A percentile compares a stretch with the other conserved stretches of the same genome.
Evolutionary conservation across 139 green algal species (phyloP).

Genomic region (Parachlorella kessleri): DNA sequence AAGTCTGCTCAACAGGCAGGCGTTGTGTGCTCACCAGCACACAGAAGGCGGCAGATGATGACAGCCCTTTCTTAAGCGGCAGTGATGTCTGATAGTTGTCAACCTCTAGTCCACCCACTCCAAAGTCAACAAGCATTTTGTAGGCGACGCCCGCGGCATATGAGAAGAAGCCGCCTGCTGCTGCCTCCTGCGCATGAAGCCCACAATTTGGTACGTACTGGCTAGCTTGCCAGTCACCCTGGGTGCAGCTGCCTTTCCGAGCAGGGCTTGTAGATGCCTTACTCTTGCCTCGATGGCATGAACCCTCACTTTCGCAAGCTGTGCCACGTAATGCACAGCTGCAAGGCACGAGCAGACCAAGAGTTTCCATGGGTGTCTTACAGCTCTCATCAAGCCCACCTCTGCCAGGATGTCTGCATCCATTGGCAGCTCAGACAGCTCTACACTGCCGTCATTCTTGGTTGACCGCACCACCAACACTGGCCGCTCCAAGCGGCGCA

Average conservation of each 20-base stretch:
- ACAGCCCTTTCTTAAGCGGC: slow-evolving; percentile 73
- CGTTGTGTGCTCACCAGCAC: slow-evolving; percentile 57
- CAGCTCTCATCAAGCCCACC: too few species aligned
- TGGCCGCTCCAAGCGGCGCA: neutral
- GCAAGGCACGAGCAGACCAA: too few species aligned
- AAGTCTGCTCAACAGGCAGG: too few species aligned
- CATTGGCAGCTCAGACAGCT: slow-evolving; percentile 16
- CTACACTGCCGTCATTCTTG: slow-evolving; percentile 18
- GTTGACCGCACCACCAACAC: slow-evolving; percentile 37
- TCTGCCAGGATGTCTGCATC: slow-evolving; percentile 16
- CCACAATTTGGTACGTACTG: too few species aligned
- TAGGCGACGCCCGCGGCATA: slow-evolving; percentile 70
- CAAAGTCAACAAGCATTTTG: slow-evolving; percentile 46
- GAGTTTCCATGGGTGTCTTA: too few species aligned
- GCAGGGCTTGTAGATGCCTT: too few species aligned
- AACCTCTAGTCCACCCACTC: slow-evolving; percentile 55
- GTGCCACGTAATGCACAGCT: too few species aligned
- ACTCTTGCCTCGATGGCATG: too few species aligned
- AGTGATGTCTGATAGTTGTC: slow-evolving; percentile 71
- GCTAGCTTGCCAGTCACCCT: too few species aligned
- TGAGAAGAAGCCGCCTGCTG: slow-evolving; percentile 63
- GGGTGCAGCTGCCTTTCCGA: too few species aligned
- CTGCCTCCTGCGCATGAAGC: slow-evolving; percentile 42
- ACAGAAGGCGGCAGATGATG: slow-evolving; percentile 72
- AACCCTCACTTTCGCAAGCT: too few species aligned